A percentile compares a stretch with the other conserved stretches of the same genome.
These are phyloP conservation scores for Carex pumila DNA, from an alignment of 176 grass and related monocot species.

Conservation along the genomic window DNA sequence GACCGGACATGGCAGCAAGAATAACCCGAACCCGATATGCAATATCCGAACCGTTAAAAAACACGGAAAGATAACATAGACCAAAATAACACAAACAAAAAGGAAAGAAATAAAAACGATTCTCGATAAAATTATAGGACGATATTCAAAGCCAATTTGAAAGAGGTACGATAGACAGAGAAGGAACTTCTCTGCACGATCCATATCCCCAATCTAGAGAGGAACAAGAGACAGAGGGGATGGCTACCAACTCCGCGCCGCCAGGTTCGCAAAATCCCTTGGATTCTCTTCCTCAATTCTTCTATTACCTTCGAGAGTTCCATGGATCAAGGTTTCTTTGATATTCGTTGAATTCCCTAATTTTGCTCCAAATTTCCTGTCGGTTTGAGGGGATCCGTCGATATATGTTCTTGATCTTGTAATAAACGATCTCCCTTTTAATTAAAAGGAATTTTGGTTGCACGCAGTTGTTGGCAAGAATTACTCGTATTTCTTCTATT, in stretches of 20 bases:
- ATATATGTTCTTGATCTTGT: not conserved
- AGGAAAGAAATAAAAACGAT: not conserved
- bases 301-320: not conserved
- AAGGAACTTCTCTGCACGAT: conserved; percentile 5
- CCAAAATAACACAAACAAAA: not conserved
- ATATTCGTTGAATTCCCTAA: not conserved
- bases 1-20: not conserved
- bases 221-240: not conserved
- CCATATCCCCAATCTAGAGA: conserved; percentile 5
- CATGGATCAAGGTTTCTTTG: not conserved
- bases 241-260: conserved; percentile 22
- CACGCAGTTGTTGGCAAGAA: not conserved
- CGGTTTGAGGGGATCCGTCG: not conserved
- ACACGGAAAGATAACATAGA: not conserved
- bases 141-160: not conserved
- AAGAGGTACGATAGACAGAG: not conserved
- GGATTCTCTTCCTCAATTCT: not conserved
- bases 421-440: not conserved
- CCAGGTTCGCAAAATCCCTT: conserved; percentile 22
- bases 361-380: not conserved
- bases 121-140: not conserved
- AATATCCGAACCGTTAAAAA: conserved; percentile 13
- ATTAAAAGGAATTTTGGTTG: not conserved
- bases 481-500: not conserved
- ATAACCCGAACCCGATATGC: not conserved